These are phyloP conservation scores for Hypomontagnella submonticulosa DNA, from an alignment of 495 filamentous ascomycete genomes.

Conservation along the genomic window DNA sequence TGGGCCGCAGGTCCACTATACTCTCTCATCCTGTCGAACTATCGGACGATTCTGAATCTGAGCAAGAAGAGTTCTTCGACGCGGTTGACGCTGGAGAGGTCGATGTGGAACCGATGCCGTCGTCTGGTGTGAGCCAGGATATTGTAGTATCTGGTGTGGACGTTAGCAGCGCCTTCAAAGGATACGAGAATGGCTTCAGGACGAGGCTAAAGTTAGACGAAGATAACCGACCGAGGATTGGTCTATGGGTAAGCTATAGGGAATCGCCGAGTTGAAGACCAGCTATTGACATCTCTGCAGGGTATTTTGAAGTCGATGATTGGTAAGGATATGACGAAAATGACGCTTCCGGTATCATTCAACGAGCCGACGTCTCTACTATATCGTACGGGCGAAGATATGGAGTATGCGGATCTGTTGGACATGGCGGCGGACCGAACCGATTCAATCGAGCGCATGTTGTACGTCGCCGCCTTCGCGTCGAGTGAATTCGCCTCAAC, in stretches of 20 bases:
- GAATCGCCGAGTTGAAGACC: background rate
- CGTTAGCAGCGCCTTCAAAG: slow-evolving; percentile 81
- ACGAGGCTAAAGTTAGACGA: slow-evolving; percentile 86
- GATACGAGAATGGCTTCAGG: slow-evolving; percentile 89
- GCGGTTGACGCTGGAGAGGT: slow-evolving; percentile 94
- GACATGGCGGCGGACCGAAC: slow-evolving; percentile 86
- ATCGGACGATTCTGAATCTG: slow-evolving; percentile 78
- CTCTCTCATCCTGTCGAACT: slow-evolving; percentile 71
- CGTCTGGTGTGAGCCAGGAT: slow-evolving; percentile 55
- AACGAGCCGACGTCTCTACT: slow-evolving; percentile 98
- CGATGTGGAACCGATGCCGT: slow-evolving; percentile 70
- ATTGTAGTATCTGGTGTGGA: slow-evolving; percentile 62
- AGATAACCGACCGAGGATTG: slow-evolving; percentile 93
- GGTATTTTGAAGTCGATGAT: slow-evolving; percentile 99
- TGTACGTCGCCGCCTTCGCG: slow-evolving; percentile 97
- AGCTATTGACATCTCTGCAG: slow-evolving; percentile 58
- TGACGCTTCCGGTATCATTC: slow-evolving; percentile 98
- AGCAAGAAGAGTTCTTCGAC: slow-evolving; percentile 97
- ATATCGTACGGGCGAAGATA: slow-evolving; percentile 93
- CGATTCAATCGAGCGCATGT: slow-evolving; percentile 89
- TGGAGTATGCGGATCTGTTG: slow-evolving; percentile 95
- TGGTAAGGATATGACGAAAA: slow-evolving; percentile 99
- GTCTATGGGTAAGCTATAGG: slow-evolving; percentile 81
- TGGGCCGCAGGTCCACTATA: slow-evolving; percentile 65
- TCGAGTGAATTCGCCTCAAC: slow-evolving; percentile 97